Conservation (phyloP, 352 stramenopile species). For the Lagenidium giganteum region DNA sequence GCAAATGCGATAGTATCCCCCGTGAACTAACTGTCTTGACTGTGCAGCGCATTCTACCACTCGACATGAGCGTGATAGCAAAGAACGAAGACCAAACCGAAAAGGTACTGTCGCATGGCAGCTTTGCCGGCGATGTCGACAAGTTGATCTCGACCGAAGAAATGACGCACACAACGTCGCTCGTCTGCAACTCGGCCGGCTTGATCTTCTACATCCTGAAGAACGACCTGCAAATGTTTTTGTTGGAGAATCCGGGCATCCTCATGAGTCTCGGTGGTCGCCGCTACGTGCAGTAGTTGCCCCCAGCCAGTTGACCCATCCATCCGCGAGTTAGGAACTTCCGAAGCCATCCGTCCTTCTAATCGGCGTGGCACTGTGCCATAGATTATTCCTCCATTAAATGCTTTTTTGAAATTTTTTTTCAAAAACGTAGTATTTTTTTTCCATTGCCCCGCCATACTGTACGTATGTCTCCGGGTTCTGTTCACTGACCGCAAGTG, state of each 20-base stretch:
- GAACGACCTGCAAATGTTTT: conserved; percentile 61
- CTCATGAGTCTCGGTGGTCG: conserved; percentile 67
- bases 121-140: conserved; percentile 69
- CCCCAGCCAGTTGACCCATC: too few species aligned
- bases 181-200: conserved; percentile 45
- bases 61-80: conserved; percentile 45
- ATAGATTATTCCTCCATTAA: too few species aligned
- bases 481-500: too few species aligned
- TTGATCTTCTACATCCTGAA: conserved; percentile 62
- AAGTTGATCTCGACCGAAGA: conserved; percentile 53
- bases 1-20: too few species aligned
- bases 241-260: conserved; percentile 70
- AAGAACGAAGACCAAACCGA: conserved; percentile 37
- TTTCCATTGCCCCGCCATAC: too few species aligned
- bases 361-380: too few species aligned
- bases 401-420: too few species aligned
- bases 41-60: conserved; percentile 46
- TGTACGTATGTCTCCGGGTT: too few species aligned
- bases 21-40: too few species aligned
- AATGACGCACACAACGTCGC: conserved; percentile 45
- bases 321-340: too few species aligned
- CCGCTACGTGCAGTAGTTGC: conserved; percentile 45
- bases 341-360: too few species aligned
- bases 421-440: too few species aligned
- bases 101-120: conserved; percentile 39